Evolutionary conservation across 257 asterid species (phyloP), one percentile per base, ranked within the genome.

Genomic region (Solanum sejunctum): DNA sequence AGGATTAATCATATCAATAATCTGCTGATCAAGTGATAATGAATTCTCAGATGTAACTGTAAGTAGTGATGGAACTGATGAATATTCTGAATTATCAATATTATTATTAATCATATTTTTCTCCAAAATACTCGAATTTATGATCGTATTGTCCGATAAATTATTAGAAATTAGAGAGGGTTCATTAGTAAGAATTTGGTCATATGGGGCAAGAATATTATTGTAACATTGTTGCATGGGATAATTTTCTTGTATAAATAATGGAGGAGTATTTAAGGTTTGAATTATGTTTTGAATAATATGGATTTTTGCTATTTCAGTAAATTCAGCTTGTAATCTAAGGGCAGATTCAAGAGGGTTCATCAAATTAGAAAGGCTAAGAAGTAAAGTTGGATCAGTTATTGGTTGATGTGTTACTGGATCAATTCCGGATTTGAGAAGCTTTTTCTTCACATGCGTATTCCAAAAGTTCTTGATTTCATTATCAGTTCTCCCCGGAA

Each of bases 381-480:
- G 67, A 2, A 90, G 91, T 71, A 85, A 66, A 81, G 66, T 75
- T 49, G 81, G 83, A 87, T 87, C 86, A 45, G 88, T 73, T 66
- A 89, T 83, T 21, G 87, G 91, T 57, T 83, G 87, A 90, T 91
- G 95, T 0, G 97, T 91, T 12, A 56, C 84, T 0, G 94, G 95
- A 84, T 93, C 93, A 15, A 93, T 90, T 20, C 95, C 95, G 13
- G 85, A 86, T 7, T 47, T 86, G 0, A 90, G 85, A 18, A 93
- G 93, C 87, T 85, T 93, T 80, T 91, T 93, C 86, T 89, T 89
- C 8, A 93, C 80, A 77, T 89, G 90, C 0, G 95, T 91, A 75
- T 93, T 93, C 97, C 95, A 93, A 2, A 36, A 88, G 41, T 93
- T 93, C 92, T 93, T 92, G 88, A 93, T 92, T 83, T 93, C 97